phyloP scores from a whole-genome alignment of 495 filamentous ascomycete species.

The Xylaria palmicola region DNA sequence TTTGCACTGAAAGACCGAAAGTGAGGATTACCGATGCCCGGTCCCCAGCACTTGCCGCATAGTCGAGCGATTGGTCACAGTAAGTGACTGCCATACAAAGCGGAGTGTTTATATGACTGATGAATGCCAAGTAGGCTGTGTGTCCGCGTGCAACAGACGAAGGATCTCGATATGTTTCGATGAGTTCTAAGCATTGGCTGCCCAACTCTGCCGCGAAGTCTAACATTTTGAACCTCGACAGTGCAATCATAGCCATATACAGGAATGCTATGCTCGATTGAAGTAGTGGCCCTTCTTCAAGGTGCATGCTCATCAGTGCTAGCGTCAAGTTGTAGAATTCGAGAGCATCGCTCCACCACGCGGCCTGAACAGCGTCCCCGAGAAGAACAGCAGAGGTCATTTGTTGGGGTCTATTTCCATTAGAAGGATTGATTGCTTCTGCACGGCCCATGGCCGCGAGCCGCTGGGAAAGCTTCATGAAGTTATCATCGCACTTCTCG shows the following conservation, averaged over 20 bases:
- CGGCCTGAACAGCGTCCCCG: constrained; percentile 73
- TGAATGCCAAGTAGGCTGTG: constrained; percentile 70
- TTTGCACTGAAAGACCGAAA: constrained; percentile 67
- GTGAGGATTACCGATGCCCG: constrained; percentile 72
- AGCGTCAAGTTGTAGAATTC: constrained; percentile 76
- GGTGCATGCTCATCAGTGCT: constrained; percentile 66
- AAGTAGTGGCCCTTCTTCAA: constrained; percentile 63
- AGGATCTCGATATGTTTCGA: constrained; percentile 64
- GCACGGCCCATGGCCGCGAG: constrained; percentile 61
- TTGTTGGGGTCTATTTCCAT: constrained; percentile 53
- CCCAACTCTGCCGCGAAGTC: constrained; percentile 66
- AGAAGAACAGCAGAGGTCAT: constrained; percentile 71
- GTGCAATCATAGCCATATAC: constrained; percentile 69
- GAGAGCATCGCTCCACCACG: constrained; percentile 75
- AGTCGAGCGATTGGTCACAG: constrained; percentile 68
- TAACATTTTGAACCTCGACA: constrained; percentile 71
- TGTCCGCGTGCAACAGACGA: constrained; percentile 70
- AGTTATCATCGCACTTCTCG: constrained; percentile 73
- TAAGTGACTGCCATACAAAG: constrained; percentile 58
- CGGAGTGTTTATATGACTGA: constrained; percentile 69
- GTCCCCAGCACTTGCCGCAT: constrained; percentile 69
- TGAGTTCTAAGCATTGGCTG: constrained; percentile 60
- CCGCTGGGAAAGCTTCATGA: constrained; percentile 56
- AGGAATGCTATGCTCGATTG: constrained; percentile 76
- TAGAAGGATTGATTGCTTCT: constrained; percentile 50